These are phyloP conservation scores for Coemansia sp. DNA, from an alignment of 192 early-diverging fungal genomes.

Conservation along the genomic window DNA sequence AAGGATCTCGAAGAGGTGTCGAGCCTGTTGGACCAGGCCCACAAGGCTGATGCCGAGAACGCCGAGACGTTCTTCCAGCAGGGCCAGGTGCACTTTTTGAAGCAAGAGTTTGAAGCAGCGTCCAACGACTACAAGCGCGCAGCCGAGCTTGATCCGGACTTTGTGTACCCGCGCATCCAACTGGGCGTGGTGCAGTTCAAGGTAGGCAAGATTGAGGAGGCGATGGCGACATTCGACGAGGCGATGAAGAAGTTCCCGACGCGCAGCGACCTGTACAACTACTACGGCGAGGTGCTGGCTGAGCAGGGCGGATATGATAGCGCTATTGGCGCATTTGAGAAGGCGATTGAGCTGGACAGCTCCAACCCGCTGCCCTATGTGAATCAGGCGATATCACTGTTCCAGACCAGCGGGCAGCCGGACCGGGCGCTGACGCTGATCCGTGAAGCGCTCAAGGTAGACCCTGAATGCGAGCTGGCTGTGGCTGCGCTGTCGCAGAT, in stretches of 20 bases:
- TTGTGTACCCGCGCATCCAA: conserved; percentile 93
- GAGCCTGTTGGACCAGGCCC: conserved; percentile 33
- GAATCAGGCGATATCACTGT: conserved; percentile 85
- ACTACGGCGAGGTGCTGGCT: conserved; percentile 91
- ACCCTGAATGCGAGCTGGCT: conserved; percentile 96
- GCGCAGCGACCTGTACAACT: conserved; percentile 91
- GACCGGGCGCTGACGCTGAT: conserved; percentile 73
- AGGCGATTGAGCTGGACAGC: conserved; percentile 78
- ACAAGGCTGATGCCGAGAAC: conserved; percentile 66
- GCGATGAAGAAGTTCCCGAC: conserved; percentile 75
- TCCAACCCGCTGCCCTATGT: conserved; percentile 95
- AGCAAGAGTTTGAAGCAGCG: conserved; percentile 74
- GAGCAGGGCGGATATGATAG: conserved; percentile 83
- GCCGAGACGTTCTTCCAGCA: conserved; percentile 92
- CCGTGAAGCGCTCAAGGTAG: conserved; percentile 79
- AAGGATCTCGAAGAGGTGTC: conserved; percentile 51
- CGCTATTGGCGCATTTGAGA: conserved; percentile 83
- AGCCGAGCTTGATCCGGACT: conserved; percentile 73
- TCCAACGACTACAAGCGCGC: conserved; percentile 82
- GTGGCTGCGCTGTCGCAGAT: conserved; percentile 75
- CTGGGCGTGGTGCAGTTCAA: conserved; percentile 93
- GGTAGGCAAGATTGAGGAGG: conserved; percentile 70
- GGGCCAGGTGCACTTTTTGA: conserved; percentile 69
- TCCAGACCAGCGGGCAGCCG: conserved; percentile 77
- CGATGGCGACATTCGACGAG: conserved; percentile 78